Evolutionary conservation across 495 filamentous ascomycete species (phyloP).

Genomic region (Penicillium macrosclerotiorum): DNA sequence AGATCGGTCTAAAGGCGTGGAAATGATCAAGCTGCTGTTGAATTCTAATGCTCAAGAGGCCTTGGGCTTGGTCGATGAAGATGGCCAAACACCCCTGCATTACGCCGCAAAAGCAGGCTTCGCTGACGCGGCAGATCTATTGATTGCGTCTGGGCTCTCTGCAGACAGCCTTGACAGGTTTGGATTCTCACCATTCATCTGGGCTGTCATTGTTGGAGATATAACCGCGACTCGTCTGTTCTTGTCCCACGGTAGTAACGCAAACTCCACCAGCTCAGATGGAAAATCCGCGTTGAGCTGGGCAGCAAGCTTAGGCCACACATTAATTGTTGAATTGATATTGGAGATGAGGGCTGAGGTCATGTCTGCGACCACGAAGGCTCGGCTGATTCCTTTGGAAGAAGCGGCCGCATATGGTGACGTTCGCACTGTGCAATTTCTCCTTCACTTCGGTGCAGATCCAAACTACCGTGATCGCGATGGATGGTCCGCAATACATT

Average conservation of each 20-base stretch:
- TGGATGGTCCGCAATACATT: conserved; percentile 32
- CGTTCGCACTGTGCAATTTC: conserved; percentile 15
- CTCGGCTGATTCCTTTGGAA: conserved; percentile 18
- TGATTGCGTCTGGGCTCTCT: conserved; percentile 19
- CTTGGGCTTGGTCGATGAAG: no score
- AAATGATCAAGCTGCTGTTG: no score
- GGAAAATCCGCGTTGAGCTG: conserved; percentile 29
- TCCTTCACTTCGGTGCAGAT: conserved; percentile 14
- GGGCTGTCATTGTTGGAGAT: conserved; percentile 24
- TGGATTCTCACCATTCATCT: conserved; percentile 23
- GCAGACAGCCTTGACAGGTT: conserved; percentile 16
- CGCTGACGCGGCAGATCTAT: conserved; percentile 16
- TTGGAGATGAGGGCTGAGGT: conserved; percentile 15
- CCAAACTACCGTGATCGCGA: conserved; percentile 24
- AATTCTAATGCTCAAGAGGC: no score
- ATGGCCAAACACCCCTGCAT: conserved; percentile 31
- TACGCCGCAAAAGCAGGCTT: conserved; percentile 26
- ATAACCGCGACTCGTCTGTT: conserved; percentile 11
- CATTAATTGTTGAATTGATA: conserved; percentile 21
- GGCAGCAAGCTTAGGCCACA: conserved; percentile 21
- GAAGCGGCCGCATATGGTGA: conserved; percentile 22
- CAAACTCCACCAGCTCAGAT: conserved; percentile 25
- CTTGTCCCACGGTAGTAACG: conserved; percentile 15
- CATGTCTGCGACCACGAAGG: conserved; percentile 16
- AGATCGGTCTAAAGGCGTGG: no score